Conservation (phyloP, 306 rosid genomes). For the Prinsepia uniflora region DNA sequence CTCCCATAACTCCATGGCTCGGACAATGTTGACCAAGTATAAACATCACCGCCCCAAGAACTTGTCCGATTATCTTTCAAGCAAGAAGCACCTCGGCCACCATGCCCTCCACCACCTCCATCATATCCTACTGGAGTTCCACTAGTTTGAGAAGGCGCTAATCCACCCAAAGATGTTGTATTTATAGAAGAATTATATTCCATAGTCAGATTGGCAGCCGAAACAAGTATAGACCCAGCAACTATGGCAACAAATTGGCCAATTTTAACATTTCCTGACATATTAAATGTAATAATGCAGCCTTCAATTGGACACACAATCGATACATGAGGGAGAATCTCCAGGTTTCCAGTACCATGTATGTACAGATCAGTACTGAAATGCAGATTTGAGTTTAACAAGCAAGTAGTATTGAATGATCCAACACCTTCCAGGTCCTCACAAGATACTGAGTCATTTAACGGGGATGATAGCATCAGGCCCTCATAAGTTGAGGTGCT, state of each 20-base stretch:
- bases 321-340: constrained; percentile 77
- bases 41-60: constrained; percentile 98
- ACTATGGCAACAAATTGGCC: constrained; percentile 67
- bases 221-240: constrained; percentile 83
- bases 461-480: constrained; percentile 33
- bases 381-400: constrained; percentile 62
- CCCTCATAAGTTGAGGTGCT: constrained; percentile 24
- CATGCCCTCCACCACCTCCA: constrained; percentile 98
- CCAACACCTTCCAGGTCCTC: constrained; percentile 93
- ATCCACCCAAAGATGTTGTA: constrained; percentile 83
- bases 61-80: constrained; percentile 61
- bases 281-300: constrained; percentile 62
- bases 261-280: constrained; percentile 88
- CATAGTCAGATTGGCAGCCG: constrained; percentile 71
- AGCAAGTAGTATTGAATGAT: constrained; percentile 87
- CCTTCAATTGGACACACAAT: constrained; percentile 72
- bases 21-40: constrained; percentile 88
- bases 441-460: constrained; percentile 52
- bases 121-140: constrained; percentile 87
- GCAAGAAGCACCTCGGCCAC: constrained; percentile 99
- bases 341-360: constrained; percentile 84
- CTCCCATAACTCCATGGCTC: constrained; percentile 93
- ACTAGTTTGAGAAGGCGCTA: constrained; percentile 95
- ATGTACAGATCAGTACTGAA: constrained; percentile 58
- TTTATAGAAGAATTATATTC: constrained; percentile 59